Evolutionary conservation across 768 basidiomycete genomes (phyloP).

Genomic region (Pisolithus marmoratus): DNA sequence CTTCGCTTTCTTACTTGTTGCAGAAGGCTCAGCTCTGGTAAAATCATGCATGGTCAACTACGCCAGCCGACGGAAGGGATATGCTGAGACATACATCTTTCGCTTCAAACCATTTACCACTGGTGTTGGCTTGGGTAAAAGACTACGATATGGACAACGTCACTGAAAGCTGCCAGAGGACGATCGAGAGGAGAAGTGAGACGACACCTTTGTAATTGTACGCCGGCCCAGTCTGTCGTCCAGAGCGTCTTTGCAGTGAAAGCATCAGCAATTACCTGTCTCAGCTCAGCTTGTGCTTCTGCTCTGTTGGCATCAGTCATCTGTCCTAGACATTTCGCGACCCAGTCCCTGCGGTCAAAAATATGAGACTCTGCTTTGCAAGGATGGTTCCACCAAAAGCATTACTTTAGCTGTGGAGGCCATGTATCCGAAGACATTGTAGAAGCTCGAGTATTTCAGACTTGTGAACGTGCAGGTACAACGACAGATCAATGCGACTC

Average conservation of each 20-base stretch:
- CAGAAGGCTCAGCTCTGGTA: constrained; percentile 33
- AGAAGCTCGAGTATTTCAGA: no score
- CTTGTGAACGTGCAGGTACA: neutral
- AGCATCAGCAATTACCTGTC: constrained; percentile 93
- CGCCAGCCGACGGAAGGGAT: neutral
- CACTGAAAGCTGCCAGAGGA: constrained; percentile 15
- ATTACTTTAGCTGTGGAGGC: constrained; percentile 76
- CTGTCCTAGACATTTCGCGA: constrained; percentile 86
- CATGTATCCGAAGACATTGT: constrained; percentile 73
- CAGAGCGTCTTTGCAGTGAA: constrained; percentile 79
- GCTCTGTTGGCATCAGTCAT: constrained; percentile 83
- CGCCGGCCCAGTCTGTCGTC: constrained; percentile 90
- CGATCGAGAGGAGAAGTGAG: neutral
- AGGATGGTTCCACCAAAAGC: neutral
- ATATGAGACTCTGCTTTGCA: constrained; percentile 4
- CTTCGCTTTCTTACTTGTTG: constrained; percentile 59
- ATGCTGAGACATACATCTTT: constrained; percentile 48
- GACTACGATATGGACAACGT: constrained; percentile 31
- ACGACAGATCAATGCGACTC: neutral
- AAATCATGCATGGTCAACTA: constrained; percentile 6
- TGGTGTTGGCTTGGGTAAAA: constrained; percentile 55
- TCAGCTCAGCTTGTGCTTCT: constrained; percentile 90
- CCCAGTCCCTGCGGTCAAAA: constrained; percentile 73
- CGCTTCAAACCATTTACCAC: constrained; percentile 56
- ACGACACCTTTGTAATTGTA: constrained; percentile 78